Evolutionary conservation across 495 filamentous ascomycete genomes (phyloP).

Genomic region (Astrothelium macrocarpum): DNA sequence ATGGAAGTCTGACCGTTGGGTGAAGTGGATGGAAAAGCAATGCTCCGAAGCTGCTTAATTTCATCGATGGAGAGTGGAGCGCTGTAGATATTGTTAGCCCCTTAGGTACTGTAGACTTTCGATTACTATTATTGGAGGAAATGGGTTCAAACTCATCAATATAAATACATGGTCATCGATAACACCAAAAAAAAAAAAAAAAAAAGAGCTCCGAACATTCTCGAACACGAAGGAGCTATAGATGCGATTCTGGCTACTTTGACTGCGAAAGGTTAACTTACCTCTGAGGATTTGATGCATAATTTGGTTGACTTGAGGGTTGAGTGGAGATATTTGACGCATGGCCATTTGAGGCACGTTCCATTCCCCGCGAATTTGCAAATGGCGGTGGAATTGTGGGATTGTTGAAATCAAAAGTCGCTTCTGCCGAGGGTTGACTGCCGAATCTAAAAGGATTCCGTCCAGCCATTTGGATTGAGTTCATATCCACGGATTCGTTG

Average conservation of each 20-base stretch:
- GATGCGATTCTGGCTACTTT: too few species aligned
- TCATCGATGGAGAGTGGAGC: not conserved
- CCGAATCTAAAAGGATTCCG: not conserved
- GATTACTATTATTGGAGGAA: too few species aligned
- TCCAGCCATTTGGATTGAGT: not conserved
- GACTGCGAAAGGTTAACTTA: not conserved
- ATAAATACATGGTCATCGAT: too few species aligned
- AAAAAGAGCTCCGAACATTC: too few species aligned
- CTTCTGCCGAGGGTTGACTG: not conserved
- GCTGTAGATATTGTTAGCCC: not conserved
- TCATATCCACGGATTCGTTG: not conserved
- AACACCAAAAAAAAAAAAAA: too few species aligned
- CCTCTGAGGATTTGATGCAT: not conserved
- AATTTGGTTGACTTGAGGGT: not conserved
- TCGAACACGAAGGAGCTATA: too few species aligned
- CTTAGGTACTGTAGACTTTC: not conserved
- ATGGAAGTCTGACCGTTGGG: not conserved
- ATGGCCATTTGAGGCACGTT: not conserved
- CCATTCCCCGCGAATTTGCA: not conserved
- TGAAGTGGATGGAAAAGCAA: not conserved
- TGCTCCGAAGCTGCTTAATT: not conserved
- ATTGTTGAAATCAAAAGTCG: conserved; percentile 1
- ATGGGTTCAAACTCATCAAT: too few species aligned
- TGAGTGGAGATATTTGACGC: not conserved
- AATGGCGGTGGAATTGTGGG: not conserved